Percentiles rank a stretch among this genome's conserved stretches.
These are phyloP conservation scores for Aegle marmelos DNA, from an alignment of 345 rosid species.

Conservation along the genomic window DNA sequence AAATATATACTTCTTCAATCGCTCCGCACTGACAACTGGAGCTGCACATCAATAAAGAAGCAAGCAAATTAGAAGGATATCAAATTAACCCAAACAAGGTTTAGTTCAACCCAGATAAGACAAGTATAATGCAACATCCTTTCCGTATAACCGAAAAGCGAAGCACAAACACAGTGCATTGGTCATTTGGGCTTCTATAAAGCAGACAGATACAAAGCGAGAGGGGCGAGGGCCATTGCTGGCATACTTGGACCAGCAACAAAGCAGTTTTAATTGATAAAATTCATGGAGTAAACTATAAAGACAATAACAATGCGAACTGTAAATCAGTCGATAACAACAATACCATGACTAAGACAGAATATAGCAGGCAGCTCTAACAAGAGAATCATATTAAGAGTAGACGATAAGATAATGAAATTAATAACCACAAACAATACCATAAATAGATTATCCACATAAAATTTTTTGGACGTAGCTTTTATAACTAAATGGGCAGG, in stretches of 20 bases:
- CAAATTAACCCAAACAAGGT: background rate
- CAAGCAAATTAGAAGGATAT: background rate
- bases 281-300: background rate
- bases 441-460: background rate
- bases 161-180: background rate
- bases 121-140: background rate
- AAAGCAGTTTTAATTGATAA: background rate
- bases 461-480: background rate
- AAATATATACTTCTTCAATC: constrained; percentile 73
- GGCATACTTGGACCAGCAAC: background rate
- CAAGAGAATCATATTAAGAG: background rate
- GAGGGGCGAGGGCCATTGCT: background rate
- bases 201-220: background rate
- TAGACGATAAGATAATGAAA: background rate
- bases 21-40: constrained; percentile 72
- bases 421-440: background rate
- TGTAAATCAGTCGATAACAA: background rate
- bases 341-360: background rate
- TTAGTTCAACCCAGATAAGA: background rate
- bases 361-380: background rate
- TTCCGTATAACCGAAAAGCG: background rate
- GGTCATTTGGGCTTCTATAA: background rate
- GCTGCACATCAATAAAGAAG: constrained; percentile 43
- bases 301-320: no score
- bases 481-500: background rate